Conservation (phyloP, 2,329 filamentous ascomycete species). For the Xylaria hypoxylon region DNA sequence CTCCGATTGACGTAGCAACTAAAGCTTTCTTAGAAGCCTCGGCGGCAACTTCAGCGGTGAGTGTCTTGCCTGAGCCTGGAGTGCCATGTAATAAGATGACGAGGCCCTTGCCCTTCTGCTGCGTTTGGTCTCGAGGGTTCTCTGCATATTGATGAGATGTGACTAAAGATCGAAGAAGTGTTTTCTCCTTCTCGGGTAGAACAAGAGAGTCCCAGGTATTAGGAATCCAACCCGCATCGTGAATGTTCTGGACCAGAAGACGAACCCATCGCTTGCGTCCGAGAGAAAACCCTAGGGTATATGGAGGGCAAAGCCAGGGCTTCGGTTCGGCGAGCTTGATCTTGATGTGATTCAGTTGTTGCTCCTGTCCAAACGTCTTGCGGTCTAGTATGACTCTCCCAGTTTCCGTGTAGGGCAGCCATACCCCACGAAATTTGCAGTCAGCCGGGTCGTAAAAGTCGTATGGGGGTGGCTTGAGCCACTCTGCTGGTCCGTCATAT, state of each 20-base stretch:
- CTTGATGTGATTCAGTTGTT: slow-evolving; percentile 33
- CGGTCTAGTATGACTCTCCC: slow-evolving; percentile 48
- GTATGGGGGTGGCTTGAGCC: slow-evolving; percentile 44
- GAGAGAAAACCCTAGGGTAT: slow-evolving; percentile 47
- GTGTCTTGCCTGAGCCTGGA: slow-evolving; percentile 55
- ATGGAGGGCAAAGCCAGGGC: slow-evolving; percentile 47
- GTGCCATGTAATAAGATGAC: slow-evolving; percentile 54
- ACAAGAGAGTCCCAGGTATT: slow-evolving; percentile 47
- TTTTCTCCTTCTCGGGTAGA: slow-evolving; percentile 45
- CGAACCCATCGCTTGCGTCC: slow-evolving; percentile 46
- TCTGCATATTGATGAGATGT: slow-evolving; percentile 46
- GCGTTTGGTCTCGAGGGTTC: slow-evolving; percentile 43
- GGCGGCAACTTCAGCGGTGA: slow-evolving; percentile 53
- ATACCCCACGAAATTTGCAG: slow-evolving; percentile 45
- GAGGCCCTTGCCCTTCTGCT: slow-evolving; percentile 55
- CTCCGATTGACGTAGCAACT: slow-evolving; percentile 45
- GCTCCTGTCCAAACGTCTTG: slow-evolving; percentile 48
- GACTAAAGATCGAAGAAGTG: slow-evolving; percentile 46
- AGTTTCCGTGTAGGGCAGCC: slow-evolving; percentile 47
- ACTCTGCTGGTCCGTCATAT: slow-evolving; percentile 47
- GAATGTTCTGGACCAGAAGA: slow-evolving; percentile 46
- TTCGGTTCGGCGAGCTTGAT: slow-evolving; percentile 39
- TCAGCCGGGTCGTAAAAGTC: slow-evolving; percentile 39
- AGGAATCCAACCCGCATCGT: slow-evolving; percentile 43
- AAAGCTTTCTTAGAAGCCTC: slow-evolving; percentile 46